phyloP scores from a whole-genome alignment of 306 rosid genomes.

The Mimosa bimucronata region DNA sequence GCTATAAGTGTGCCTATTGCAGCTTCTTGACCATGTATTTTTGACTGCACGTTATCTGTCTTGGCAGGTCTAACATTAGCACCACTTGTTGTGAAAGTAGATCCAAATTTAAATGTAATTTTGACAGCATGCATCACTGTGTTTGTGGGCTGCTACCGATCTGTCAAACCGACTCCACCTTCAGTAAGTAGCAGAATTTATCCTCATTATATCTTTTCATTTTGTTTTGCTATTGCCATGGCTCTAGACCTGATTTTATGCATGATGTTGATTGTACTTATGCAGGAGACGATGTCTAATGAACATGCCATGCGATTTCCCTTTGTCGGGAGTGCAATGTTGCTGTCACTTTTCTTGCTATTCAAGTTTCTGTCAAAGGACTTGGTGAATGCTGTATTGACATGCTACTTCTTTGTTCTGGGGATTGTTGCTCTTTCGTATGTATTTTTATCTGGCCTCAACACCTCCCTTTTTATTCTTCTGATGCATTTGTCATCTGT shows the following conservation, averaged over 20 bases:
- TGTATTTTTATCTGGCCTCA: conserved; percentile 39
- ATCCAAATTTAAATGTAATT: conserved; percentile 89
- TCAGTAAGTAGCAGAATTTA: conserved; percentile 56
- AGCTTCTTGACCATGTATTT: conserved; percentile 3
- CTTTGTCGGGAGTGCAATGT: conserved; percentile 99
- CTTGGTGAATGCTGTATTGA: conserved; percentile 96
- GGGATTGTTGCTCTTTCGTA: conserved; percentile 98
- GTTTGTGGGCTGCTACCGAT: conserved; percentile 94
- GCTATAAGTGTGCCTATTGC: background rate
- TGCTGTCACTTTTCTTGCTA: conserved; percentile 89
- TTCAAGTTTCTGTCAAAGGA: conserved; percentile 98
- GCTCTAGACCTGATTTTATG: conserved; percentile 2
- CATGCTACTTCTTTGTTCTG: conserved; percentile 91
- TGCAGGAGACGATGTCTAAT: conserved; percentile 99
- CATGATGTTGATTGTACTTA: conserved; percentile 26
- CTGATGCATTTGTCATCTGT: conserved; percentile 4
- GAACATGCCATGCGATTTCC: conserved; percentile 99
- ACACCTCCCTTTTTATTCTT: background rate
- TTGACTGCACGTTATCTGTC: conserved; percentile 24
- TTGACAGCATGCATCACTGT: conserved; percentile 90
- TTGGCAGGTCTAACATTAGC: conserved; percentile 87
- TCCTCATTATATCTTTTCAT: conserved; percentile 8
- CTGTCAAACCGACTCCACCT: conserved; percentile 97
- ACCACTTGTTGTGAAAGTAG: conserved; percentile 87
- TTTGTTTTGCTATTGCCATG: background rate